A percentile compares a stretch with the other conserved stretches of the same genome.
Conservation (phyloP, 2,329 filamentous ascomycete species). For the Coniochaeta sp. region DNA sequence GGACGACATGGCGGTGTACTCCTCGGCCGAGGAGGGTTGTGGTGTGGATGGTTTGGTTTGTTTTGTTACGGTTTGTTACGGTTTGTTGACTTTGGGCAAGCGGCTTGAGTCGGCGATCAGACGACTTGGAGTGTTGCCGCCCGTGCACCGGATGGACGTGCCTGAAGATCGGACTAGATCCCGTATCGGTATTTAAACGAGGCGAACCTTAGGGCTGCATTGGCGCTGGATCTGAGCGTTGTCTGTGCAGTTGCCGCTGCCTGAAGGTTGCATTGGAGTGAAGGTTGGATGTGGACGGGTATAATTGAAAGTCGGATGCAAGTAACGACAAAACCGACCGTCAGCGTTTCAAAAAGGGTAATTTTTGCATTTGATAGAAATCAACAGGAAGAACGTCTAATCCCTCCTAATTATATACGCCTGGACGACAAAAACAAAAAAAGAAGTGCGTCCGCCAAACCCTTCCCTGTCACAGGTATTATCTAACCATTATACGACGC, state of each 20-base stretch:
- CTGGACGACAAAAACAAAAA: neutral
- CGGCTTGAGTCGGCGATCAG: neutral
- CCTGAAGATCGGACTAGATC: neutral
- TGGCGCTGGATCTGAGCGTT: neutral
- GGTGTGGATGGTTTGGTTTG: no score
- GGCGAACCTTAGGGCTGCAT: neutral
- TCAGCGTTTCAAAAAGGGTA: neutral
- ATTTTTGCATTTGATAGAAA: neutral
- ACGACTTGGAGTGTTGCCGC: neutral
- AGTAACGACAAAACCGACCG: no score
- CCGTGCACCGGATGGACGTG: no score
- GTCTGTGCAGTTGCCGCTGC: no score
- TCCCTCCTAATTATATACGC: neutral
- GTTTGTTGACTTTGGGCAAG: conserved; percentile 5
- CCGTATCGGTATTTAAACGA: neutral
- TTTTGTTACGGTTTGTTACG: no score
- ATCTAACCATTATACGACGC: neutral
- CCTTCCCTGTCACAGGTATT: neutral
- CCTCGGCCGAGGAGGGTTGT: neutral
- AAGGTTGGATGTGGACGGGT: no score
- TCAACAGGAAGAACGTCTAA: conserved; percentile 1
- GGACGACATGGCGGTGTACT: conserved; percentile 30
- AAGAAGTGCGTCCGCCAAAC: neutral
- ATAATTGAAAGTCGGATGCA: no score
- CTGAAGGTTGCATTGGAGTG: no score